phyloP scores from a whole-genome alignment of 2,329 filamentous ascomycete species.

The Exophiala alcalophila region DNA sequence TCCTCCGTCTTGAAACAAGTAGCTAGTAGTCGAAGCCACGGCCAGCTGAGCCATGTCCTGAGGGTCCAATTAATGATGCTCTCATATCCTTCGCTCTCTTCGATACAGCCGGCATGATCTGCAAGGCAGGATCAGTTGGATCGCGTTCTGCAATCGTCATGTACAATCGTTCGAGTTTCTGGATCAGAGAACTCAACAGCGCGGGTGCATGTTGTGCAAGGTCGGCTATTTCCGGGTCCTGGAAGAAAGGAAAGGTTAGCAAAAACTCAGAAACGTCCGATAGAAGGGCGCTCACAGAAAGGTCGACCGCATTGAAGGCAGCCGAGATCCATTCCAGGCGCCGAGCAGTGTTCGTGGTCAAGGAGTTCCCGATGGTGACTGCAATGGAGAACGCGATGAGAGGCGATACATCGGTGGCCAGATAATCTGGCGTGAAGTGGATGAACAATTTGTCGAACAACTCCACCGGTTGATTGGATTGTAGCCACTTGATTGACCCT shows the following conservation, averaged over 20 bases:
- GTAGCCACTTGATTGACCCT: constrained; percentile 56
- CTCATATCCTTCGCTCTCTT: constrained; percentile 40
- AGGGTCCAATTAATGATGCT: constrained; percentile 9
- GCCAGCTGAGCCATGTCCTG: background rate
- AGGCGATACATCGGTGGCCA: constrained; percentile 51
- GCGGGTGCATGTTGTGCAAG: constrained; percentile 28
- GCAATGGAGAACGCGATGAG: constrained; percentile 60
- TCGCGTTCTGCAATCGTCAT: constrained; percentile 53
- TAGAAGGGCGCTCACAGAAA: constrained; percentile 43
- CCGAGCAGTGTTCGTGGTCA: constrained; percentile 52
- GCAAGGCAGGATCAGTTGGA: constrained; percentile 52
- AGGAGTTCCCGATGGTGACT: constrained; percentile 58
- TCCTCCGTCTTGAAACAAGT: background rate
- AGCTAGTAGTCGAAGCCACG: background rate
- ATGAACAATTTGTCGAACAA: constrained; percentile 63
- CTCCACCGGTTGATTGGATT: constrained; percentile 56
- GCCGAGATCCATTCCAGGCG: constrained; percentile 59
- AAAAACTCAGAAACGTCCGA: background rate
- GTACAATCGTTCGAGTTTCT: constrained; percentile 53
- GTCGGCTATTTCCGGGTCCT: constrained; percentile 31
- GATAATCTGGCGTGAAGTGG: constrained; percentile 55
- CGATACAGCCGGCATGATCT: constrained; percentile 49
- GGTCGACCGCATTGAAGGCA: constrained; percentile 54
- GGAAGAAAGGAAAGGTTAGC: constrained; percentile 13
- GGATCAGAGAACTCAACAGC: constrained; percentile 41